Base-by-base conservation (phyloP, 129 eudicot genomes). In the Chrysanthemum lavandulifolium region DNA sequence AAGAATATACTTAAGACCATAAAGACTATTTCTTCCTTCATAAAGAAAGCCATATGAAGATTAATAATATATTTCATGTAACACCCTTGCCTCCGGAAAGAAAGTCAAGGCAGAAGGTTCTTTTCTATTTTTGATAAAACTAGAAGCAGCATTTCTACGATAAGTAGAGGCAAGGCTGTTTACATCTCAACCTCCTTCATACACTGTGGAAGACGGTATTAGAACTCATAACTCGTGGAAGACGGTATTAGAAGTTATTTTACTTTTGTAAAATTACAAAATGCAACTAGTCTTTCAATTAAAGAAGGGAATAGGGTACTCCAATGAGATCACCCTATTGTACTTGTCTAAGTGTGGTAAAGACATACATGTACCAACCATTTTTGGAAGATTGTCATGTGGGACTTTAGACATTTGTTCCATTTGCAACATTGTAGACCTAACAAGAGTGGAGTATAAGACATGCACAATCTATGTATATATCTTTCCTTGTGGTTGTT, bases 301-400 rank as follows among this genome's bases (percentile, higher is more conserved):
- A 23, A 23, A 23, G 25, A 23, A 23, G 25, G 25, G 25, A 23
- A 23, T 23, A 23, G 6, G 40, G 69, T 59, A 49, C 53, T 33
- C 54, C 16, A 67, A 61, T 61, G 50, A 69, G 54, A 62, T 25
- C 61, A 63, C 8, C 65, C 31, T 53, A 25, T 71, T 63, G 52
- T 71, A 67, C 31, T 68, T 76, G 80, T 52, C 54, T 19, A 76
- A 60, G 54, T 68, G 61, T 53, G 75, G 75, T 36, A 65, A 78
- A 72, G 73, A 78, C 73, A 78, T 11, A 78, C 72, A 78, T 63
- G 82, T 56, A 78, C 52, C 67, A 71, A 63, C 67, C 73, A 78
- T 11, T 27, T 67, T 72, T 72, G 78, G 78, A 72, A 65, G 59
- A 50, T 61, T 72, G 73, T 72, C 68, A 72, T 71, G 78, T 71